A percentile compares a stretch with the other conserved stretches of the same genome.
phyloP scores from a whole-genome alignment of 305 asterid genomes.

The Solanum hybrid region DNA sequence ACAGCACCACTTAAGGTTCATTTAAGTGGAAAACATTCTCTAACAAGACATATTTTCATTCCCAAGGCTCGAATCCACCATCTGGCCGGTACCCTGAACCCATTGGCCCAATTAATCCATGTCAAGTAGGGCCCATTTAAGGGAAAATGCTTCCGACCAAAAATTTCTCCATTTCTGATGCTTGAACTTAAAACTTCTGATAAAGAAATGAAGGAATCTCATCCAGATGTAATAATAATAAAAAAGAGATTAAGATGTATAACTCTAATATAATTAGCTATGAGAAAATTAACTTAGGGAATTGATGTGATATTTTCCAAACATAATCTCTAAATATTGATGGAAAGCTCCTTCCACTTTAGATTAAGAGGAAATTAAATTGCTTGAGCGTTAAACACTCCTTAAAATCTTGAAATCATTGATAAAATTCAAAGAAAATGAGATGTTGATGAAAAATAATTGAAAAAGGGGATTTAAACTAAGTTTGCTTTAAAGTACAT shows the following conservation, averaged over 20 bases:
- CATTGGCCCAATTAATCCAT: neutral
- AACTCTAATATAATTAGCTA: neutral
- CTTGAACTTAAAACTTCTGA: neutral
- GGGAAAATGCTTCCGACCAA: fast-evolving
- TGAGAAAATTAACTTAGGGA: neutral
- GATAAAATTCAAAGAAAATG: constrained; percentile 12
- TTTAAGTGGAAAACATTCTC: neutral
- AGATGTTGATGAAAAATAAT: neutral
- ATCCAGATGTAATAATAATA: neutral
- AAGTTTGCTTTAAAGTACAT: constrained; percentile 21
- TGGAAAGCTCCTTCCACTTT: constrained; percentile 19
- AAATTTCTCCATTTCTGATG: neutral
- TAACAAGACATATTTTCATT: neutral
- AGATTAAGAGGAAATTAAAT: constrained; percentile 13
- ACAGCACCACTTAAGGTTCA: neutral
- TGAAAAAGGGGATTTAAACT: constrained; percentile 48
- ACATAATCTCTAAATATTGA: constrained; percentile 24
- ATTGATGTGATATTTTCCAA: constrained; percentile 1
- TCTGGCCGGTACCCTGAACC: neutral
- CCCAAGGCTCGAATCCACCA: neutral
- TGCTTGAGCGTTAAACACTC: constrained; percentile 80
- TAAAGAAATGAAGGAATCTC: neutral
- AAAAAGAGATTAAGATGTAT: neutral
- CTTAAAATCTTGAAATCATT: constrained; percentile 8
- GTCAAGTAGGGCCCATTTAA: neutral